Conservation (phyloP, 2,329 filamentous ascomycete genomes). For the Colletotrichum acutatum region DNA sequence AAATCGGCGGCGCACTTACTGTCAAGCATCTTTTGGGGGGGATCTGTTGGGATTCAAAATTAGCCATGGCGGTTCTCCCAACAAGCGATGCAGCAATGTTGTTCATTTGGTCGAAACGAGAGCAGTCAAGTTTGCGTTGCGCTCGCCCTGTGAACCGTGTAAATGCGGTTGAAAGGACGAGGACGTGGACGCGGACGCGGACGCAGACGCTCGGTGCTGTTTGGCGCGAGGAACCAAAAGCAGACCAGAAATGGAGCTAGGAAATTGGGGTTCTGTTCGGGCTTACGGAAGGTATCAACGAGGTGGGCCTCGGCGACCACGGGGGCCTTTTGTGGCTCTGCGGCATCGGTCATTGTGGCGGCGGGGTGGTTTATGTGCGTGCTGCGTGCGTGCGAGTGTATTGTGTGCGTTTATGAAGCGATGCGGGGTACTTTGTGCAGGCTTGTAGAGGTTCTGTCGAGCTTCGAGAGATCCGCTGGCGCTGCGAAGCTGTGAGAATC, state of each 20-base stretch:
- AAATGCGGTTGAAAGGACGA: too few species aligned
- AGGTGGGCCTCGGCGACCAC: constrained; percentile 81
- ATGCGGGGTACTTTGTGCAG: constrained; percentile 35
- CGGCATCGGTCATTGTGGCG: constrained; percentile 57
- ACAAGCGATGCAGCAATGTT: not conserved
- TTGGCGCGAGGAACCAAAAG: not conserved
- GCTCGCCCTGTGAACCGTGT: not conserved
- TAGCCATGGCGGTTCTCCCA: constrained; percentile 21
- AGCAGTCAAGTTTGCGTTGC: not conserved
- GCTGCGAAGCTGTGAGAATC: constrained; percentile 8
- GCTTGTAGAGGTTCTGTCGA: constrained; percentile 2
- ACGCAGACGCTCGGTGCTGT: not conserved
- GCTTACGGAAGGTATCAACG: constrained; percentile 78
- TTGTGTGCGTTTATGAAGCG: constrained; percentile 31
- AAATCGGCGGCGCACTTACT: constrained; percentile 60
- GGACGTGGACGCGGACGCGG: too few species aligned
- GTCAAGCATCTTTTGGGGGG: constrained; percentile 73
- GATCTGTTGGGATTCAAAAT: constrained; percentile 55
- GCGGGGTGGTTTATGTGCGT: constrained; percentile 11
- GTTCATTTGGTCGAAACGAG: not conserved
- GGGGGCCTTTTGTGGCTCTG: constrained; percentile 56
- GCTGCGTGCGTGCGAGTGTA: constrained; percentile 34
- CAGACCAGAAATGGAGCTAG: not conserved
- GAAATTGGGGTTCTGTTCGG: constrained; percentile 30
- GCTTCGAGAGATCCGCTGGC: constrained; percentile 14